Conservation (phyloP, 768 basidiomycete genomes). For the Galerina sulciceps region DNA sequence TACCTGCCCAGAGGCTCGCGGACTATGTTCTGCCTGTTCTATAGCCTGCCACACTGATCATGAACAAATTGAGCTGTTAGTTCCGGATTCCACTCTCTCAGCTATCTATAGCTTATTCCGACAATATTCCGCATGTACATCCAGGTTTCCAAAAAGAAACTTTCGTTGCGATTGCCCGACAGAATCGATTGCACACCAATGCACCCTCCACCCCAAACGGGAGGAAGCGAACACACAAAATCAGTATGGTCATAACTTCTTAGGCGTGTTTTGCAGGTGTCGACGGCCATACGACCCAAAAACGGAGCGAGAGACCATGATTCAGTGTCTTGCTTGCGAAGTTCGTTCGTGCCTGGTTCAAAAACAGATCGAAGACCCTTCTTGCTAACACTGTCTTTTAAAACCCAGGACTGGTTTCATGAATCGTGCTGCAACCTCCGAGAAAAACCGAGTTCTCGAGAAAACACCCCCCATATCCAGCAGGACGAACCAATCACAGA, state of each 20-base stretch:
- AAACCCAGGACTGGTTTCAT: conserved; percentile 83
- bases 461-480: conserved; percentile 36
- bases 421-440: conserved; percentile 87
- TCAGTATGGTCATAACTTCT: conserved; percentile 76
- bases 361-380: not conserved
- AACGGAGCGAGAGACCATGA: conserved; percentile 83
- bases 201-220: conserved; percentile 58
- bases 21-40: conserved; percentile 83
- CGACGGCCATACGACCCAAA: conserved; percentile 70
- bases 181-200: conserved; percentile 56
- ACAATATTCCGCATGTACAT: conserved; percentile 12
- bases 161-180: conserved; percentile 91
- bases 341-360: conserved; percentile 44
- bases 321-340: conserved; percentile 86
- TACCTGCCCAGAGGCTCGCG: conserved; percentile 69
- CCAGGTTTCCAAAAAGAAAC: conserved; percentile 76
- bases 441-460: conserved; percentile 59
- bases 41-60: conserved; percentile 87
- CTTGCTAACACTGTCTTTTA: conserved; percentile 4
- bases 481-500: conserved; percentile 4
- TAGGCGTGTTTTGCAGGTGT: conserved; percentile 75
- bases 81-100: conserved; percentile 10
- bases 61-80: conserved; percentile 80
- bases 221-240: conserved; percentile 67
- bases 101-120: conserved; percentile 15